Conservation (phyloP, 352 stramenopile genomes). For the Phytophthora syringae region DNA sequence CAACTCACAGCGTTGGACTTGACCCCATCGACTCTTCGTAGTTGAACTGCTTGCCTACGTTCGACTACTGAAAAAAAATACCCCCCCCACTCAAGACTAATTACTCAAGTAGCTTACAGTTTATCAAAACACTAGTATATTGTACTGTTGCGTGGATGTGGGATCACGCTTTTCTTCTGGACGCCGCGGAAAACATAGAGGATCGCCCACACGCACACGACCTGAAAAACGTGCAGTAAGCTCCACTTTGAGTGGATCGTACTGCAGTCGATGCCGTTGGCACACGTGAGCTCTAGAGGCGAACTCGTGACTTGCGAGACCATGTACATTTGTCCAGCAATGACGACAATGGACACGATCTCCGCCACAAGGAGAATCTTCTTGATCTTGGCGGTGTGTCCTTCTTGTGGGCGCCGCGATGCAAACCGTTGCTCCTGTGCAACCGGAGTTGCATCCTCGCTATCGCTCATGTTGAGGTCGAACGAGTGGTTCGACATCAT, state of each 20-base stretch:
- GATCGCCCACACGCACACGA: conserved; percentile 30
- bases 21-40: conserved; percentile 2
- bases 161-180: conserved; percentile 36
- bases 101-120: conserved; percentile 11
- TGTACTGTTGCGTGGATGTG: conserved; percentile 16
- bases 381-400: conserved; percentile 37
- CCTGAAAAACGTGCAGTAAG: conserved; percentile 39
- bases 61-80: not conserved
- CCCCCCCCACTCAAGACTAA: not conserved
- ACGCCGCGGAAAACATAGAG: conserved; percentile 37
- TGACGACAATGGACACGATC: conserved; percentile 25
- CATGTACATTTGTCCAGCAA: conserved; percentile 32
- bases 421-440: conserved; percentile 16
- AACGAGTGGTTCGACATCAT: conserved; percentile 32
- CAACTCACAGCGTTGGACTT: conserved; percentile 1
- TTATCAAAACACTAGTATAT: conserved; percentile 19
- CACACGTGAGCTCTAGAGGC: conserved; percentile 31
- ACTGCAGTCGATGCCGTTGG: conserved; percentile 30
- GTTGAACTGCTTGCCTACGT: not conserved
- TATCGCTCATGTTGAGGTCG: conserved; percentile 29
- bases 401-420: conserved; percentile 15
- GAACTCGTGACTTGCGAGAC: conserved; percentile 10
- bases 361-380: conserved; percentile 37
- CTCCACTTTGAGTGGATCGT: conserved; percentile 24
- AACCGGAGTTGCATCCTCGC: conserved; percentile 17